These are phyloP conservation scores for Decorospora gaudefroyi DNA, from an alignment of 2,329 filamentous ascomycete genomes.

Conservation along the genomic window DNA sequence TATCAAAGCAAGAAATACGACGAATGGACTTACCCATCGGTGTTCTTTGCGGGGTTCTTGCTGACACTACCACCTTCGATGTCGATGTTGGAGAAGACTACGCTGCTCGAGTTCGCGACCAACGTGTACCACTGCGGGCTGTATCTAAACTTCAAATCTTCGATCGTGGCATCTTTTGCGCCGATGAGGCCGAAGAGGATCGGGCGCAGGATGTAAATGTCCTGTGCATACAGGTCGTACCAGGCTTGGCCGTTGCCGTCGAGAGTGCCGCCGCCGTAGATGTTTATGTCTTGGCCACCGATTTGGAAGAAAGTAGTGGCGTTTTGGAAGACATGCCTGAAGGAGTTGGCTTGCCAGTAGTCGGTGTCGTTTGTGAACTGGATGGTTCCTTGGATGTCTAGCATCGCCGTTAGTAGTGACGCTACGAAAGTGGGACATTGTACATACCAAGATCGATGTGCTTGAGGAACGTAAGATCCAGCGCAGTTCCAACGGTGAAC, in stretches of 20 bases:
- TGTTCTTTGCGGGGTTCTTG: constrained; percentile 64
- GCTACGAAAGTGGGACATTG: background rate
- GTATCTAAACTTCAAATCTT: constrained; percentile 64
- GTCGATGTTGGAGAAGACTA: constrained; percentile 66
- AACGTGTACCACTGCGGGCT: constrained; percentile 67
- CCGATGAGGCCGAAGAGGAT: constrained; percentile 63
- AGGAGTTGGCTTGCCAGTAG: constrained; percentile 69
- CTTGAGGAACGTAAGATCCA: constrained; percentile 68
- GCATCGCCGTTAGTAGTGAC: constrained; percentile 3
- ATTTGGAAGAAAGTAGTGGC: constrained; percentile 69
- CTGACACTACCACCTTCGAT: constrained; percentile 61
- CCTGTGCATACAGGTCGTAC: constrained; percentile 65
- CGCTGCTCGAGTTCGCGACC: constrained; percentile 66
- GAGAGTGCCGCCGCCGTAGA: constrained; percentile 67
- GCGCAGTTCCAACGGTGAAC: constrained; percentile 66
- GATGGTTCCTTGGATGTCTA: constrained; percentile 63
- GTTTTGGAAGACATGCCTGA: constrained; percentile 69
- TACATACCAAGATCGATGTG: constrained; percentile 64
- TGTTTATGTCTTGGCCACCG: constrained; percentile 67
- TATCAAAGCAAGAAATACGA: too few relatives aligned
- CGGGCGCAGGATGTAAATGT: constrained; percentile 63
- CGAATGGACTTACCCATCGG: constrained; percentile 59
- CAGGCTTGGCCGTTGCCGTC: constrained; percentile 68
- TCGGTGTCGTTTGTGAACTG: constrained; percentile 68
- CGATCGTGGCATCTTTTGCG: constrained; percentile 62